Evolutionary conservation across 345 rosid species (phyloP), one percentile per base, ranked within the genome.

Genomic region (Balakata baccata): DNA sequence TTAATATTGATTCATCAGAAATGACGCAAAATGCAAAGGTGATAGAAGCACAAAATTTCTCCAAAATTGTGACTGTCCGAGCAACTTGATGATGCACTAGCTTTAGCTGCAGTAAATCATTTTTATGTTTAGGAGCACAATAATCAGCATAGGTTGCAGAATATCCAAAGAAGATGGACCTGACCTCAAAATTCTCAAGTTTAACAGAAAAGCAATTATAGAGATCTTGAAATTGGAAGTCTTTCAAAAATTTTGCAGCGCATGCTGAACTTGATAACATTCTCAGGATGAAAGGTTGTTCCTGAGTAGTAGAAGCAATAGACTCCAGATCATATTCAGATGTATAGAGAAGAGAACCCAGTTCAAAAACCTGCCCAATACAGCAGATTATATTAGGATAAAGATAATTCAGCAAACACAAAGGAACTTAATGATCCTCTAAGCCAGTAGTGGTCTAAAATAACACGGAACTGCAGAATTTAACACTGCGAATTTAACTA

Each of bases 171-270:
- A 75, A 43, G 47, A 68, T 16, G 68, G 65, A 74, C 47, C 83
- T 71, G 22, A 90, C 97, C 96, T 88, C 89, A 78, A 84, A 73
- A 78, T 88, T 86, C 70, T 74, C 59, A 57, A 94, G 75, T 56
- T 81, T 79, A 72, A 89, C 79, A 85, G 83, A 86, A 78, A 85
- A 88, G 79, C 74, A 79, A 77, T 90, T 83, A 75, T 84, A 90
- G 52, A 92, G 85, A 82, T 86, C 81, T 62, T 81, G 84, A 77
- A 84, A 74, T 76, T 75, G 83, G 73, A 81, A 71, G 71, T 77
- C 80, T 59, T 20, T 68, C 20, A 71, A 74, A 47, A 74, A 68
- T 43, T 83, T 74, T 46, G 72, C 60, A 25, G 73, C 29, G 20
- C 75, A 69, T 76, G 71, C 46, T 53, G 88, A 75, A 69, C 76